phyloP scores from a whole-genome alignment of 2,329 filamentous ascomycete genomes.

The Pestalotiopsis fici region DNA sequence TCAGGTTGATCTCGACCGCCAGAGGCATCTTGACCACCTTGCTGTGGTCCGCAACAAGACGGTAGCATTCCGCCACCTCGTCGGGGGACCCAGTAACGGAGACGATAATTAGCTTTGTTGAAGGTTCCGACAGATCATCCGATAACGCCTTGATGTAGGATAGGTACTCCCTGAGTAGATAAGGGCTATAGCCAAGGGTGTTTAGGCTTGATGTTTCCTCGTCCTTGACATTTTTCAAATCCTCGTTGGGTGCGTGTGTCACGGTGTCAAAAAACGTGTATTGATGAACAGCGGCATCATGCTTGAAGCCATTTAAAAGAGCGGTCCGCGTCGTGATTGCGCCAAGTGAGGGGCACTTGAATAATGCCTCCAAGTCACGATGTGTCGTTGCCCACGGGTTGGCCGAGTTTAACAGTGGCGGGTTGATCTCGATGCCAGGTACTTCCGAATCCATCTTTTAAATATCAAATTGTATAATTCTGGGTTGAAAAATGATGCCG shows the following conservation, averaged over 20 bases:
- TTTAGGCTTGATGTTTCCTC: conserved; percentile 57
- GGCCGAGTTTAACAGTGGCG: conserved; percentile 73
- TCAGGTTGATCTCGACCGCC: conserved; percentile 77
- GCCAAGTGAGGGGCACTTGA: conserved; percentile 63
- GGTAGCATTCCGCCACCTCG: conserved; percentile 60
- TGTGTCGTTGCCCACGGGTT: conserved; percentile 74
- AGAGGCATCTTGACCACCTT: conserved; percentile 44
- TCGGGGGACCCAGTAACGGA: conserved; percentile 67
- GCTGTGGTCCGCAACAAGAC: conserved; percentile 37
- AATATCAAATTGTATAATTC: background rate
- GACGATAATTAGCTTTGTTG: conserved; percentile 63
- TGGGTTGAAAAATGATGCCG: background rate
- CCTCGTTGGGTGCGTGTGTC: conserved; percentile 16
- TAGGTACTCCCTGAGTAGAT: conserved; percentile 61
- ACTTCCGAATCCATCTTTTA: background rate
- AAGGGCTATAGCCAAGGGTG: conserved; percentile 73
- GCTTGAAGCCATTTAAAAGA: conserved; percentile 63
- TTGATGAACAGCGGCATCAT: conserved; percentile 62
- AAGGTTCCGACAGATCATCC: conserved; percentile 11
- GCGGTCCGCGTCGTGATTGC: conserved; percentile 76
- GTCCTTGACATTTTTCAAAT: conserved; percentile 20
- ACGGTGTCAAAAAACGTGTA: conserved; percentile 63
- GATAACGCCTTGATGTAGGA: conserved; percentile 52
- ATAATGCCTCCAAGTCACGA: conserved; percentile 62
- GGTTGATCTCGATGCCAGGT: conserved; percentile 48